These are phyloP conservation scores for Aureobasidium sp. DNA, from an alignment of 2,329 filamentous ascomycete species.

Conservation along the genomic window DNA sequence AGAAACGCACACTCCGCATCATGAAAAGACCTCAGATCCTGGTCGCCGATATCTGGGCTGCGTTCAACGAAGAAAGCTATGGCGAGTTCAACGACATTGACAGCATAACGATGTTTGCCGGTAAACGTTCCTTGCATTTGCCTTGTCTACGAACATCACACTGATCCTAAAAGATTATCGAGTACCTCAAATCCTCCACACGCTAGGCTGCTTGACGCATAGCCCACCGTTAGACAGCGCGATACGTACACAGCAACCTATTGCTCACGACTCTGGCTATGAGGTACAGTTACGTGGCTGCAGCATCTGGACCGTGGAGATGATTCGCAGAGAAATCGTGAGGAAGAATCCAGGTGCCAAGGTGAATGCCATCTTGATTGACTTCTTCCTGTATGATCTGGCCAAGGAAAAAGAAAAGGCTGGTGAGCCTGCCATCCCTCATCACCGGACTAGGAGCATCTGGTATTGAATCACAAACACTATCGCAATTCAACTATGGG, in stretches of 20 bases:
- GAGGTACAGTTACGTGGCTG: constrained; percentile 86
- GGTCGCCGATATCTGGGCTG: constrained; percentile 93
- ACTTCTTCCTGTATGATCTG: constrained; percentile 94
- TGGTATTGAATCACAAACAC: constrained; percentile 59
- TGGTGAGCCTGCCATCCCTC: constrained; percentile 53
- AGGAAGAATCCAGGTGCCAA: constrained; percentile 59
- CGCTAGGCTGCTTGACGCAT: constrained; percentile 73
- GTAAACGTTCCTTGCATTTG: constrained; percentile 25
- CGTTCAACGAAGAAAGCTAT: constrained; percentile 72
- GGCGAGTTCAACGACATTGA: constrained; percentile 85
- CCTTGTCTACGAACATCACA: not conserved
- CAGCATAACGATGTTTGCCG: constrained; percentile 94
- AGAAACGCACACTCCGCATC: constrained; percentile 67
- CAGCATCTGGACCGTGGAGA: constrained; percentile 92
- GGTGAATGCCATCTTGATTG: constrained; percentile 84
- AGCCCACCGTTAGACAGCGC: constrained; percentile 68
- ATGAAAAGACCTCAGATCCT: constrained; percentile 94
- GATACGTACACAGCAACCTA: constrained; percentile 54
- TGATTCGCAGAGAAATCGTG: constrained; percentile 74
- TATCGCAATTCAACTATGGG: not conserved
- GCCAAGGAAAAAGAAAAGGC: constrained; percentile 72
- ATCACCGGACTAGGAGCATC: constrained; percentile 86
- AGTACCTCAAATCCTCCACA: constrained; percentile 84
- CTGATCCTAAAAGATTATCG: constrained; percentile 61
- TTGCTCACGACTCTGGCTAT: constrained; percentile 66